A percentile compares a stretch with the other conserved stretches of the same genome.
phyloP scores from a whole-genome alignment of 768 basidiomycete species.

The Tylopilus felleus region DNA sequence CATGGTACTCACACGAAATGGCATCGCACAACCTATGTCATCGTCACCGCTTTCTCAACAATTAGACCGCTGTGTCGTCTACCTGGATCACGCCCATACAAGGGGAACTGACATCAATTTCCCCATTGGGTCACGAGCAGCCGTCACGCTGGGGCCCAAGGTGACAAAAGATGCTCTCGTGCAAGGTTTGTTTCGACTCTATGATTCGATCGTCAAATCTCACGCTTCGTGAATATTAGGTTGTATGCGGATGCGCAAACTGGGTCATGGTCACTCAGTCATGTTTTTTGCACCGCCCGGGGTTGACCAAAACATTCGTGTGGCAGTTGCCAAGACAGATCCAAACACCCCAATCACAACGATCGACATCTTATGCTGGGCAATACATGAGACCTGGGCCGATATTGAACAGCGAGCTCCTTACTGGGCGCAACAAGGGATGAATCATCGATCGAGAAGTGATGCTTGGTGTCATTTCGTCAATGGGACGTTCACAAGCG shows the following conservation, averaged over 20 bases:
- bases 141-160: too few species aligned
- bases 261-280: constrained; percentile 45
- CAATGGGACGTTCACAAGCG: background rate
- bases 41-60: constrained; percentile 29
- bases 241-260: too few species aligned
- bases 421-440: too few species aligned
- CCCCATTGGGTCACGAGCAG: constrained; percentile 30
- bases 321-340: constrained; percentile 9
- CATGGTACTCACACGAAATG: constrained; percentile 22
- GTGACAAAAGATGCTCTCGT: too few species aligned
- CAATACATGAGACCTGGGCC: too few species aligned
- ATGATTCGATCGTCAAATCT: background rate
- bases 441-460: constrained; percentile 2
- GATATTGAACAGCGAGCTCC: background rate
- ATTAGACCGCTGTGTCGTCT: constrained; percentile 30
- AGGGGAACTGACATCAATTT: too few species aligned
- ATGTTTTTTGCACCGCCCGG: constrained; percentile 43
- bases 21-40: constrained; percentile 15
- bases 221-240: constrained; percentile 41
- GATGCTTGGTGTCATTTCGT: constrained; percentile 13
- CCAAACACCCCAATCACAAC: background rate
- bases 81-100: constrained; percentile 38
- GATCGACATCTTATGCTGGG: constrained; percentile 34
- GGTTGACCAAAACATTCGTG: constrained; percentile 36
- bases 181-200: constrained; percentile 27